Evolutionary conservation across 2,329 filamentous ascomycete genomes (phyloP).

Genomic region (Pyrenochaeta sp.): DNA sequence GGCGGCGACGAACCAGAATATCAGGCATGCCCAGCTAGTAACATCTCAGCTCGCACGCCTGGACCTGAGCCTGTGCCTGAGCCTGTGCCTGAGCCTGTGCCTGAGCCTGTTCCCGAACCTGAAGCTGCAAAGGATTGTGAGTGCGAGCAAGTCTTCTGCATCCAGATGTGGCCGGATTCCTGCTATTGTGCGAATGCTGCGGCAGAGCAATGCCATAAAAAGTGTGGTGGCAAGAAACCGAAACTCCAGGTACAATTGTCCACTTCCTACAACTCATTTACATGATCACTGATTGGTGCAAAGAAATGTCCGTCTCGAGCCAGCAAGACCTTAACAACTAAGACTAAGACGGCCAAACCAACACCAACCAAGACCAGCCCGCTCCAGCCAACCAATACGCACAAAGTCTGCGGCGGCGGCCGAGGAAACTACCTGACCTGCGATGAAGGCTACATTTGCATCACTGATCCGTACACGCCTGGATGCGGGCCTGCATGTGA

Average conservation of each 20-base stretch:
- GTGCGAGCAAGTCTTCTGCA: constrained; percentile 32
- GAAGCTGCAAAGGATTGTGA: constrained; percentile 18
- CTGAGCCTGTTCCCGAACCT: constrained; percentile 5
- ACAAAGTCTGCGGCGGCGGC: constrained; percentile 40
- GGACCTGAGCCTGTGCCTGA: constrained; percentile 6
- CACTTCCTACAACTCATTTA: not conserved
- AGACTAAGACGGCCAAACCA: not conserved
- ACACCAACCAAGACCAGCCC: constrained; percentile 2
- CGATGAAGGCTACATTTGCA: constrained; percentile 32
- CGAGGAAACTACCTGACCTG: constrained; percentile 22
- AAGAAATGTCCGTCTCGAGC: constrained; percentile 8
- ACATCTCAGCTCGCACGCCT: constrained; percentile 3
- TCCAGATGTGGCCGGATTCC: constrained; percentile 34
- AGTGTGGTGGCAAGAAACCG: constrained; percentile 37
- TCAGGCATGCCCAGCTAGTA: constrained; percentile 18
- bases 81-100: no score
- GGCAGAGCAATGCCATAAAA: constrained; percentile 26
- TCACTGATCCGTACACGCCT: constrained; percentile 39
- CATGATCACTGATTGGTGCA: not conserved
- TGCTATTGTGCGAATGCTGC: constrained; percentile 41
- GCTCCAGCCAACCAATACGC: constrained; percentile 9
- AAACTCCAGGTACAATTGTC: constrained; percentile 9
- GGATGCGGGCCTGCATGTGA: constrained; percentile 48
- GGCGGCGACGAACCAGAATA: constrained; percentile 30
- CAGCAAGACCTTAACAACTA: constrained; percentile 1